Conservation (phyloP, 257 asterid species). For the Salvia splendens region DNA sequence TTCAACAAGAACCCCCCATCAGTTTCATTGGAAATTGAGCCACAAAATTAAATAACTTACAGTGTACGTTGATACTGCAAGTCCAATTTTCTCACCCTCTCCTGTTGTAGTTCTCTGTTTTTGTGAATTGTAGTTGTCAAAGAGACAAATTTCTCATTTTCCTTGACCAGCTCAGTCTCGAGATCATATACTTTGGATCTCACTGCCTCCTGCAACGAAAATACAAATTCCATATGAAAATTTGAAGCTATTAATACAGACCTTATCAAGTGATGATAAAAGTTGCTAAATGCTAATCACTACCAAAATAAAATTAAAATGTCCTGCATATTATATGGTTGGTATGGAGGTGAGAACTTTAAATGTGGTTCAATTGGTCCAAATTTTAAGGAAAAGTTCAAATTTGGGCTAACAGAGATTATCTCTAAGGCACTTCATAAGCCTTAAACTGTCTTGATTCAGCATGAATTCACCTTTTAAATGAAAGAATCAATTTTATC, state of each 20-base stretch:
- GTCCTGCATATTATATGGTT: not conserved
- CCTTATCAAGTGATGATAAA: too few relatives aligned
- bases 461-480: too few relatives aligned
- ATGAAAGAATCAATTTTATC: not conserved
- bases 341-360: too few relatives aligned
- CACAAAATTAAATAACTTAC: constrained; percentile 44
- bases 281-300: constrained; percentile 16
- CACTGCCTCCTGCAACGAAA: constrained; percentile 63
- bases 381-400: constrained; percentile 11
- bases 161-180: constrained; percentile 55
- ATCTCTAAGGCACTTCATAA: constrained; percentile 15
- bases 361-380: too few relatives aligned
- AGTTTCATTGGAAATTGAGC: constrained; percentile 20
- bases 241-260: constrained; percentile 13
- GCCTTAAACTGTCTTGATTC: too few relatives aligned
- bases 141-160: constrained; percentile 53
- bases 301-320: constrained; percentile 3
- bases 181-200: constrained; percentile 64
- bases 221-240: constrained; percentile 23
- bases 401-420: constrained; percentile 4
- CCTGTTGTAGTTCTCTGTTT: constrained; percentile 54
- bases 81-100: constrained; percentile 66
- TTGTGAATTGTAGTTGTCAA: constrained; percentile 46
- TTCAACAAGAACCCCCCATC: constrained; percentile 16
- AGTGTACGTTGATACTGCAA: constrained; percentile 74